phyloP scores from a whole-genome alignment of 1,139 yeast species.

The Hanseniaspora gamundiae region DNA sequence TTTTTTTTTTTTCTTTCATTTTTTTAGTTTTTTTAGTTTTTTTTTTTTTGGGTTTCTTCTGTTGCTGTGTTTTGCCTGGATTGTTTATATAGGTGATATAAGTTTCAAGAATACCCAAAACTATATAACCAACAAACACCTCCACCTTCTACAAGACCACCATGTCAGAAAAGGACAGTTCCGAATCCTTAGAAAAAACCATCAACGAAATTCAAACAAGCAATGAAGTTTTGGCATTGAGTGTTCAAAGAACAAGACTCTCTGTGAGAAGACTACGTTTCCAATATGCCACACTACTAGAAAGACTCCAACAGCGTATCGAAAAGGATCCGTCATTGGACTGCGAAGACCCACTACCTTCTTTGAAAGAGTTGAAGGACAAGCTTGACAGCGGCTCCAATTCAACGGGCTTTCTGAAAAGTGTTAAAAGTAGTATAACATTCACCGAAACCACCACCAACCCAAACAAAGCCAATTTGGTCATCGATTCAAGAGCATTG shows the following conservation, averaged over 20 bases:
- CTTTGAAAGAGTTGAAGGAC: conserved; percentile 19
- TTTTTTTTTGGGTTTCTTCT: too few relatives aligned
- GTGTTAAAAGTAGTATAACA: conserved; percentile 2
- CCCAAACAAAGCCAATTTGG: conserved; percentile 5
- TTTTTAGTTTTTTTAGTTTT: too few relatives aligned
- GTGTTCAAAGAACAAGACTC: conserved; percentile 66
- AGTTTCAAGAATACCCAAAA: too few relatives aligned
- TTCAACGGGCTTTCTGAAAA: background rate
- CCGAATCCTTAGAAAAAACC: conserved; percentile 58
- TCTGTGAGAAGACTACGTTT: conserved; percentile 69
- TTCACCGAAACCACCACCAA: conserved; percentile 6
- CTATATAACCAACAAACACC: too few relatives aligned
- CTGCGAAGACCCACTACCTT: conserved; percentile 22
- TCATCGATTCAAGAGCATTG: conserved; percentile 13
- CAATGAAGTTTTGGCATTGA: conserved; percentile 68
- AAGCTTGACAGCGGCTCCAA: conserved; percentile 13
- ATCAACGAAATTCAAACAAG: conserved; percentile 65
- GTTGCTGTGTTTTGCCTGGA: too few relatives aligned
- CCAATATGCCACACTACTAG: conserved; percentile 71
- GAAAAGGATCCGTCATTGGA: conserved; percentile 21
- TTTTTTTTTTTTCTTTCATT: too few relatives aligned
- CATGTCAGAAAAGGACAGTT: too few relatives aligned
- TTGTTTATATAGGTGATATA: too few relatives aligned
- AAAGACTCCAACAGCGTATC: conserved; percentile 56
- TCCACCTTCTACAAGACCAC: too few relatives aligned